These are phyloP conservation scores for Isoetes taiwanensis DNA, from an alignment of 75 land plant genomes.

Conservation along the genomic window DNA sequence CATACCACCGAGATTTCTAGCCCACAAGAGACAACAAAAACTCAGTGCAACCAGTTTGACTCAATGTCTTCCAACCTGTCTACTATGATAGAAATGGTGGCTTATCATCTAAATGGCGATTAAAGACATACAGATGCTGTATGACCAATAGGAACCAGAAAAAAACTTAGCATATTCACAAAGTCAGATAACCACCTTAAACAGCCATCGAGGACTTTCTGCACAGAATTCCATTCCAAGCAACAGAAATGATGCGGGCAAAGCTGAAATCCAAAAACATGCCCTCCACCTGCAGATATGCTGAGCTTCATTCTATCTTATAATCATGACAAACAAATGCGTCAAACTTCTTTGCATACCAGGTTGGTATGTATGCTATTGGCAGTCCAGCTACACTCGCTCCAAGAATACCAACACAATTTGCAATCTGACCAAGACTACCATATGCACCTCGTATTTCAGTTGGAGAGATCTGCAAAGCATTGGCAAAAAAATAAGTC, in stretches of 20 bases:
- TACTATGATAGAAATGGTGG: no score
- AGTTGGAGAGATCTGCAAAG: slow-evolving; percentile 65
- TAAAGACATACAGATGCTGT: not conserved
- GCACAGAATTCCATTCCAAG: slow-evolving; percentile 78
- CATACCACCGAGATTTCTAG: slow-evolving; percentile 55
- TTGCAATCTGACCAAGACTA: slow-evolving; percentile 73
- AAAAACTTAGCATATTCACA: not conserved
- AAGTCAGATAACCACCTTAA: slow-evolving; percentile 39
- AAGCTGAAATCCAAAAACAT: slow-evolving; percentile 73
- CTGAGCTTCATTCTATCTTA: not conserved
- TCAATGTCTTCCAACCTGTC: no score
- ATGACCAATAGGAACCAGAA: not conserved
- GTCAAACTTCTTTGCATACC: slow-evolving; percentile 32
- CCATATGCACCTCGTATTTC: slow-evolving; percentile 89
- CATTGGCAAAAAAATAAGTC: not conserved
- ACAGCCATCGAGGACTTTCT: slow-evolving; percentile 93
- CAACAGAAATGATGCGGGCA: slow-evolving; percentile 65
- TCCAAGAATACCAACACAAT: slow-evolving; percentile 72
- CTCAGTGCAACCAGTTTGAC: no score
- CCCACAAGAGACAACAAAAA: not conserved
- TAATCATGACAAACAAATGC: not conserved
- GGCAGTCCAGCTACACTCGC: slow-evolving; percentile 78
- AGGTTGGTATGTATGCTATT: slow-evolving; percentile 41
- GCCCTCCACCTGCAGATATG: slow-evolving; percentile 63
- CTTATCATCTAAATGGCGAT: no score